Evolutionary conservation across 2,329 filamentous ascomycete species (phyloP), one percentile per base, ranked within the genome.

Genomic region (Aspergillus terreus): DNA sequence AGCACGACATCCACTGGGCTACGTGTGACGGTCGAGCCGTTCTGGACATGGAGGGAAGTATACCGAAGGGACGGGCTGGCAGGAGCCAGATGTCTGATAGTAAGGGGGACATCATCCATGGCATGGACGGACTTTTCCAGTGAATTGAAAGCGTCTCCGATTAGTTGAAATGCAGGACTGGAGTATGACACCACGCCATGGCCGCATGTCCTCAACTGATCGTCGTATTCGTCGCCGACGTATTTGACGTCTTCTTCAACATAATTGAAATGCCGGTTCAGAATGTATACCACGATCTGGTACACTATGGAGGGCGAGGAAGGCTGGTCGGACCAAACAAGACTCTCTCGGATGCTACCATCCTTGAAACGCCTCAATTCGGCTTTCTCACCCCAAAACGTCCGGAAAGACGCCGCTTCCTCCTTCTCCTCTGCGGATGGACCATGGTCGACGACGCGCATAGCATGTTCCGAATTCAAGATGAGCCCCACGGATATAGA

Each of bases 361-460:
- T 97, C 91, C 63, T 92, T 95, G 77, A 99, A 99, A 17, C 94
- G 88, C 58, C 94, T 84, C 43, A 99, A 78, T 69, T 99, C 94
- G 1, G 94, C 83, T 68, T 94, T 95, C 9, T 92, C 87, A 6
- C 92, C 94, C 94, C 95, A 99, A 67, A 99, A 97, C 32, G 86
- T 83, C 33, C 90, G 88, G 69, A 96, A 99, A 30, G 80, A 80
- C 9, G 85, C 84, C 21, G 91, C 87, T 57, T 90, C 89, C 57
- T 87, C 85, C 70, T 92, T 91, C 54, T 94, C 82, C 65, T 97
- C 92, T 2, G 90, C 89, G 1, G 86, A 76, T 4, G 94, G 94
- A 0, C 94, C 94, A 67, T 91, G 88, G 59, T 99, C 94, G 56
- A 96, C 88, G 44, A 85, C 80, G 30, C 92, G 86, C 50, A 81